These are phyloP conservation scores for Lolium rigidum DNA, from an alignment of 176 grass and related monocot genomes.

Conservation along the genomic window DNA sequence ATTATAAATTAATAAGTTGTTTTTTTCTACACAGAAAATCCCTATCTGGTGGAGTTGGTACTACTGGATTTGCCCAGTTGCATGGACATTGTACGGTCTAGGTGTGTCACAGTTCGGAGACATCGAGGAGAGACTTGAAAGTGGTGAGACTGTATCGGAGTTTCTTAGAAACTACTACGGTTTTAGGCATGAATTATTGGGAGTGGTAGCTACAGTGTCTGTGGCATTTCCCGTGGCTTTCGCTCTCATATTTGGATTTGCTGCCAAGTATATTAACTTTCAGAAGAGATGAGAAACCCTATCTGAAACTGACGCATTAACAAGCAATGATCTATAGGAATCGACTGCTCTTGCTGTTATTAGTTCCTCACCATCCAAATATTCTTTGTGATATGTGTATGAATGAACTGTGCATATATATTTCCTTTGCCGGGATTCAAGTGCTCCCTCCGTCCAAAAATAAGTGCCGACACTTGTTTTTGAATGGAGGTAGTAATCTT, in stretches of 20 bases:
- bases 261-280: constrained; percentile 41
- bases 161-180: constrained; percentile 43
- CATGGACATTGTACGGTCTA: constrained; percentile 44
- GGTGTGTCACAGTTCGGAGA: constrained; percentile 45
- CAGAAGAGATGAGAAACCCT: constrained; percentile 40
- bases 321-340: background rate
- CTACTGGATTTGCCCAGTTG: constrained; percentile 44
- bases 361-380: background rate
- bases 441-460: background rate
- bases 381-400: background rate
- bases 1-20: background rate
- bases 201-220: background rate
- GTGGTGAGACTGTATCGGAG: constrained; percentile 33
- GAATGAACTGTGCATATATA: background rate
- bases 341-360: background rate
- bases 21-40: constrained; percentile 13
- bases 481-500: background rate
- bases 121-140: constrained; percentile 40
- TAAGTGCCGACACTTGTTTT: no score
- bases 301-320: background rate
- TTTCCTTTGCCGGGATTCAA: background rate
- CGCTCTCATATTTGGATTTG: constrained; percentile 26
- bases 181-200: constrained; percentile 44
- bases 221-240: constrained; percentile 29
- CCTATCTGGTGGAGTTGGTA: constrained; percentile 41